Base-by-base conservation (phyloP, 805 yeast species). In the Candida palmyrensis region DNA sequence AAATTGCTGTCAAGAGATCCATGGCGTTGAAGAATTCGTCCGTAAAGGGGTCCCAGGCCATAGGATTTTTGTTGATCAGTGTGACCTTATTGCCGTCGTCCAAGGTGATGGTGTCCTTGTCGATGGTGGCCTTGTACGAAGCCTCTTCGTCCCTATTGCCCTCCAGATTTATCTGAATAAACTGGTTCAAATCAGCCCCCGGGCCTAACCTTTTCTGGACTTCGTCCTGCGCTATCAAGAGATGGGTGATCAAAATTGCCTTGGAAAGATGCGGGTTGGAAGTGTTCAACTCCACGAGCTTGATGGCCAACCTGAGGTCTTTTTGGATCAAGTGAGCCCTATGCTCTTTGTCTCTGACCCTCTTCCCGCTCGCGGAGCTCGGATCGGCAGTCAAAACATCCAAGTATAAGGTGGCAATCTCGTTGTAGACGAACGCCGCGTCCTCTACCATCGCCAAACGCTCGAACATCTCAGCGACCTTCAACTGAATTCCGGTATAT, bases 401-500 rank as follows among this genome's bases (percentile, higher is more conserved):
- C 41, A 76, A 65, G 48, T 77, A 81, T 24, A 75, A 59, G 3
- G 78, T 67, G 10, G 79, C 73, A 30, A 85, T 61, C 46, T 83
- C 90, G 36, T 75, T 64, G 55, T 85, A 88, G 6, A 85, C 58
- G 41, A 68, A 66, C 23, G 74, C 66, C 0, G 95, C 94, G 33
- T 81, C 82, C 10, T 74, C 74, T 20, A 49, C 43, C 76, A 73
- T 68, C 14, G 67, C 70, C 44, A 87, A 55, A 25, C 79, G 67
- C 48, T 86, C 95, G 51, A 77, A 84, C 87, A 87, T 82, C 48
- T 88, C 95, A 8, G 82, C 95, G 22, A 86, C 64, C 48, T 89
- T 86, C 53, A 90, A 66, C 49, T 89, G 95, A 33, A 90, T 75
- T 0, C 97, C 96, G 0, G 97, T 89, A 54, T 84, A 89, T 48